Evolutionary conservation across 31 red algal species (phyloP).

Genomic region (Bonnemaisonia californica): DNA sequence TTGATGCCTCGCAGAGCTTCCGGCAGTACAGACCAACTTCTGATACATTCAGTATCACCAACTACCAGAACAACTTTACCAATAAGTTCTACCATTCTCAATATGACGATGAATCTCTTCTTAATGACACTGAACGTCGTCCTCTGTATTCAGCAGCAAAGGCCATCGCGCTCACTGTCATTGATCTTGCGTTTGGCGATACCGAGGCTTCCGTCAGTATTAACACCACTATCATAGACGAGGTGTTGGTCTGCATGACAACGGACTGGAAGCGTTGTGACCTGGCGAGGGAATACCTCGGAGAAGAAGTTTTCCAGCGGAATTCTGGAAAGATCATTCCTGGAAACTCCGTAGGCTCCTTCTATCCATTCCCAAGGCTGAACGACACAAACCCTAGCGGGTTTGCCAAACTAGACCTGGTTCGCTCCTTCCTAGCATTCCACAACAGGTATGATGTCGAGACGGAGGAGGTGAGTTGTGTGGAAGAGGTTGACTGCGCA

Average conservation of each 20-base stretch:
- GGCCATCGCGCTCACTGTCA: constrained; percentile 42
- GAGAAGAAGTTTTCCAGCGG: background rate
- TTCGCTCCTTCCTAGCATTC: constrained; percentile 61
- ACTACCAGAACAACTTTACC: constrained; percentile 45
- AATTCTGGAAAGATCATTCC: constrained; percentile 16
- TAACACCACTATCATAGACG: constrained; percentile 23
- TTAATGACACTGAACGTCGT: constrained; percentile 10
- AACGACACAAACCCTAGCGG: constrained; percentile 24
- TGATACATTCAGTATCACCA: constrained; percentile 36
- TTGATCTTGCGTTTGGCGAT: constrained; percentile 38
- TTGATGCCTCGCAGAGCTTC: constrained; percentile 78
- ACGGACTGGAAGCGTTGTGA: constrained; percentile 41
- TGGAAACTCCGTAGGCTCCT: constrained; percentile 75
- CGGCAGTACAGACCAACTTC: constrained; percentile 16
- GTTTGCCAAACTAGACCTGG: constrained; percentile 46
- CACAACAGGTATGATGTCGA: constrained; percentile 33
- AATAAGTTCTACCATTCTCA: constrained; percentile 70
- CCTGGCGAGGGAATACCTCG: constrained; percentile 48
- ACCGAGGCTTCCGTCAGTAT: background rate
- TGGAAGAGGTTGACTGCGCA: constrained; percentile 43
- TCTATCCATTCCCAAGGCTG: constrained; percentile 46
- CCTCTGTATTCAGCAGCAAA: constrained; percentile 35
- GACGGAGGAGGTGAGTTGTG: constrained; percentile 16
- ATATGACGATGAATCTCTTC: constrained; percentile 39
- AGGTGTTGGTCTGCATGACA: constrained; percentile 69